phyloP scores from a whole-genome alignment of 2,329 filamentous ascomycete species.

The Tolypocladium album region DNA sequence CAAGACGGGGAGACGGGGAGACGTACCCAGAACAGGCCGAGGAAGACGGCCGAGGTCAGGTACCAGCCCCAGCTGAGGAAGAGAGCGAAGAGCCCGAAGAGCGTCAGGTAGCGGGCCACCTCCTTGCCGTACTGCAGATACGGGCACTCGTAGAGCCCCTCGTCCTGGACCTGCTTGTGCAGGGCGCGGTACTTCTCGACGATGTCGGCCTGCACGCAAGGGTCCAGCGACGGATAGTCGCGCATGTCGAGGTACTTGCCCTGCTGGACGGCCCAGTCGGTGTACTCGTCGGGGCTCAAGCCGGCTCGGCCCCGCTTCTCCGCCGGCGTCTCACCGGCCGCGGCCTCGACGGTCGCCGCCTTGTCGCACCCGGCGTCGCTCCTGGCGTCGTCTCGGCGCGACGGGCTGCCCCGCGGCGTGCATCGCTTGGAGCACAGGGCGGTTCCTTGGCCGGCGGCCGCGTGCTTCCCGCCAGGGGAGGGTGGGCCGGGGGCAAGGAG shows the following conservation, averaged over 20 bases:
- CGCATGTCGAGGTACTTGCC: slow-evolving; percentile 64
- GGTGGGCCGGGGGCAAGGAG: background rate
- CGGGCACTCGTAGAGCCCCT: slow-evolving; percentile 75
- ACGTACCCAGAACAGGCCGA: slow-evolving; percentile 38
- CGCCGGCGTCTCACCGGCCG: background rate
- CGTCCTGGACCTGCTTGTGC: slow-evolving; percentile 57
- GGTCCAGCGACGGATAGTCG: slow-evolving; percentile 72
- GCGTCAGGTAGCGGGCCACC: slow-evolving; percentile 52
- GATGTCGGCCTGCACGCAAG: slow-evolving; percentile 62
- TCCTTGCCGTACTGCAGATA: slow-evolving; percentile 74
- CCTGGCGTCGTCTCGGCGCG: background rate
- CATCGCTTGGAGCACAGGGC: background rate
- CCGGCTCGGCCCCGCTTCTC: background rate
- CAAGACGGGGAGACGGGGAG: no score
- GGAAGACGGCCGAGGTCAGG: slow-evolving; percentile 55
- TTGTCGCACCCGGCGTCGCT: background rate
- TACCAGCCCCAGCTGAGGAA: slow-evolving; percentile 58
- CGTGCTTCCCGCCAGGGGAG: background rate
- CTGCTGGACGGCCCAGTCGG: slow-evolving; percentile 64
- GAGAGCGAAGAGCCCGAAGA: slow-evolving; percentile 52
- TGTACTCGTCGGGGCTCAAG: slow-evolving; percentile 63
- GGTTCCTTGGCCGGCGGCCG: background rate
- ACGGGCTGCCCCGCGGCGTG: background rate
- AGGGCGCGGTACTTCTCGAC: slow-evolving; percentile 70
- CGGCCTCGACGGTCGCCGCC: background rate